Conservation (phyloP, 2,329 filamentous ascomycete species). For the Diplodia corticola region DNA sequence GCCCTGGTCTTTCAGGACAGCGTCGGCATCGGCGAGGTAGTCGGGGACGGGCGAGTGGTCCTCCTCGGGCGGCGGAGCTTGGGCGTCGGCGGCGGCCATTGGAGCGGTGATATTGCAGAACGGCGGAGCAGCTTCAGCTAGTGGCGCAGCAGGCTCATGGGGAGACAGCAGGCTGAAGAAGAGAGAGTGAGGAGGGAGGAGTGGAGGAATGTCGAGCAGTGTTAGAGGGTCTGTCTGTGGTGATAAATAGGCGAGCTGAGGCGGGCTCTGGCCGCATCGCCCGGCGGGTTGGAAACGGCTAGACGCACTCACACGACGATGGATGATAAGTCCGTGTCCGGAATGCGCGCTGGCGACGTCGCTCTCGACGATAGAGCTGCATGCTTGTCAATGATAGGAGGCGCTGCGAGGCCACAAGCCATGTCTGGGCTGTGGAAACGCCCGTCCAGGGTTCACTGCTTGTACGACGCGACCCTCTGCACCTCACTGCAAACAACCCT, state of each 20-base stretch:
- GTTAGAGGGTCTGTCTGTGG: background rate
- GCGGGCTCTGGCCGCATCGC: background rate
- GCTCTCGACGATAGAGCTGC: conserved; percentile 14
- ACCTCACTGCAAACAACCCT: conserved; percentile 21
- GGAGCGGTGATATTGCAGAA: background rate
- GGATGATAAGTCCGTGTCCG: conserved; percentile 13
- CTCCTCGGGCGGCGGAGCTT: conserved; percentile 31
- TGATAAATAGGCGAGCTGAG: conserved; percentile 4
- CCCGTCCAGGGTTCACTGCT: conserved; percentile 18
- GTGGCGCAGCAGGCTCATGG: background rate
- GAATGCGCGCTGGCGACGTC: conserved; percentile 16
- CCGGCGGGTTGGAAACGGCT: conserved; percentile 9
- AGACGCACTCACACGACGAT: conserved; percentile 17
- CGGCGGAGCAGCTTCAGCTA: background rate
- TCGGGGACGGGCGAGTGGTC: conserved; percentile 50
- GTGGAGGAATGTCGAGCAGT: background rate
- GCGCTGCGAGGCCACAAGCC: conserved; percentile 11
- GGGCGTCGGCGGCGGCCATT: conserved; percentile 19
- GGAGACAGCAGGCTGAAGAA: background rate
- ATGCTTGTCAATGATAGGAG: conserved; percentile 22
- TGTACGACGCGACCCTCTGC: conserved; percentile 20
- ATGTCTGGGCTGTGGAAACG: conserved; percentile 21
- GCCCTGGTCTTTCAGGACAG: conserved; percentile 55
- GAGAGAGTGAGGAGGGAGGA: background rate
- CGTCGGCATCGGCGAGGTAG: conserved; percentile 60